These are phyloP conservation scores for Hypoxylon sp. DNA, from an alignment of 2,329 filamentous ascomycete genomes.

Conservation along the genomic window DNA sequence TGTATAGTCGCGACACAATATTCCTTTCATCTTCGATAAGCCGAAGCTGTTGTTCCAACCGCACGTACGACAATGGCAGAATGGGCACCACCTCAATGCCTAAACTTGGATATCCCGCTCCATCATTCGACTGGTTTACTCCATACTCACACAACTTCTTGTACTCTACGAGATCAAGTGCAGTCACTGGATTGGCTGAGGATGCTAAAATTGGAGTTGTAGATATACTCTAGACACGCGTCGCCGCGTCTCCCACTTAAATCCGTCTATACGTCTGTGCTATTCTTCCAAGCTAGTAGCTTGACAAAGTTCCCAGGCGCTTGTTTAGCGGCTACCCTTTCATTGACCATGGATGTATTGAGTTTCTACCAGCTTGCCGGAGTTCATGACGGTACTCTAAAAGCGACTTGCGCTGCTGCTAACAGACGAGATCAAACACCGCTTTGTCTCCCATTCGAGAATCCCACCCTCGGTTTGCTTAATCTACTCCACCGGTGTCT, in stretches of 20 bases:
- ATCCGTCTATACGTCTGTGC: slow-evolving; percentile 18
- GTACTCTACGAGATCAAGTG: slow-evolving; percentile 5
- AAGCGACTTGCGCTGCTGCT: slow-evolving; percentile 29
- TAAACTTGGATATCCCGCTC: slow-evolving; percentile 23
- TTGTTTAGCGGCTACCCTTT: slow-evolving; percentile 21
- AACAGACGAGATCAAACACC: slow-evolving; percentile 20
- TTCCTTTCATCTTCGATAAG: slow-evolving; percentile 11
- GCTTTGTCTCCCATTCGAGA: slow-evolving; percentile 27
- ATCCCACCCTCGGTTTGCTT: slow-evolving; percentile 33
- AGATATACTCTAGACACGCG: slow-evolving; percentile 32
- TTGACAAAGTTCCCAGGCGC: slow-evolving; percentile 25
- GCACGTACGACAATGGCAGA: slow-evolving; percentile 29
- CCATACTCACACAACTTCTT: slow-evolving; percentile 21
- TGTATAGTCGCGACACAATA: slow-evolving; percentile 19
- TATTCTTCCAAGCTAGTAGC: slow-evolving; percentile 25
- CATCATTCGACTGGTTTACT: slow-evolving; percentile 28
- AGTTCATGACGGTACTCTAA: slow-evolving; percentile 19
- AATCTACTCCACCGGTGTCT: slow-evolving; percentile 36
- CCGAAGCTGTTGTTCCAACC: slow-evolving; percentile 27
- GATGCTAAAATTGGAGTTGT: slow-evolving; percentile 15
- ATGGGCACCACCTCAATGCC: slow-evolving; percentile 22
- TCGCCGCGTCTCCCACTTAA: slow-evolving; percentile 36
- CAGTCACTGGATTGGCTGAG: slow-evolving; percentile 16
- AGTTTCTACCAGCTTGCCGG: slow-evolving; percentile 30
- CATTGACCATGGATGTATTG: slow-evolving; percentile 23